Evolutionary conservation across 164 flowering plant genomes (phyloP), one percentile per base, ranked within the genome.

Genomic region (Nymphaea thermarum): DNA sequence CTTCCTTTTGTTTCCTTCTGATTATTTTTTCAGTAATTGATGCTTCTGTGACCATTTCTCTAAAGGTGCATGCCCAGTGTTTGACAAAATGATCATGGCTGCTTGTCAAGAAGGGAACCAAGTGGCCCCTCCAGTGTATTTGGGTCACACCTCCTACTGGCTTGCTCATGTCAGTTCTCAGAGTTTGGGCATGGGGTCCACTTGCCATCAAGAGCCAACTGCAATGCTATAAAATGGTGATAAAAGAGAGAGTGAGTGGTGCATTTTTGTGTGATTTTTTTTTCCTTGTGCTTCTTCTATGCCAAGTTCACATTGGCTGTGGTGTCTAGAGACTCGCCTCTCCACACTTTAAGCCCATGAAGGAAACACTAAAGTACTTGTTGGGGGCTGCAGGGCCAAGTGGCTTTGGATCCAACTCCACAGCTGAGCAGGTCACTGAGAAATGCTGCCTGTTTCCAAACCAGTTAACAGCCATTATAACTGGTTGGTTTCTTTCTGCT

Each of bases 401-500:
- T 78, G 97, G 99, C 2, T 94, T 78, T 84, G 99, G 99, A 70
- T 94, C 99, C 4, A 94, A 81, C 36, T 78, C 99, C 43, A 90
- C 97, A 2, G 98, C 99, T 47, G 96, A 91, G 47, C 83, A 91
- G 81, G 96, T 91, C 17, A 78, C 93, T 18, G 57, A 80, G 47
- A 71, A 76, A 64, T 79, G 63, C 68, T 71, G 71, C 66, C 47
- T 67, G 63, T 25, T 55, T 68, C 69, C 84, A 70, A 69, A 83
- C 71, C 78, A 73, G 6, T 84, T 88, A 25, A 91, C 97, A 57
- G 99, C 98, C 17, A 86, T 94, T 14, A 73, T 94, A 85, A 94
- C 99, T 69, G 99, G 99, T 94, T 42, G 36, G 15, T 11, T 42
- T 55, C 11, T 10, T 8, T 4, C 55, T 7, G 36, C 36, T 25